phyloP scores from a whole-genome alignment of 2,329 filamentous ascomycete genomes.

The Diaporthe eres region DNA sequence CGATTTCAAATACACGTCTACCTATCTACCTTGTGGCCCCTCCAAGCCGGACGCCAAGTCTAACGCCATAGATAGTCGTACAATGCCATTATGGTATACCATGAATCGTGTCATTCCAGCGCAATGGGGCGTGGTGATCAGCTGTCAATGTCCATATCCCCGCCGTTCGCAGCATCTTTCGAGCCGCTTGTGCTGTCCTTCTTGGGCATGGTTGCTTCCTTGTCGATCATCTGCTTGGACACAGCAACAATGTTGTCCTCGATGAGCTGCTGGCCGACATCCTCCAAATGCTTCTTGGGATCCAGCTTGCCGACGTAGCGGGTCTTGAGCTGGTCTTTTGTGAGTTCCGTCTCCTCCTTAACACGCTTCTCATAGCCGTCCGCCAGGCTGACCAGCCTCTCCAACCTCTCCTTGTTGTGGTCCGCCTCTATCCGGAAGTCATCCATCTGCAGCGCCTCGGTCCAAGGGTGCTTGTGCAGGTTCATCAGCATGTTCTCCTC shows the following conservation, averaged over 20 bases:
- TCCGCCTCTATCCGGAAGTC: slow-evolving; percentile 90
- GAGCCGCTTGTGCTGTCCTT: slow-evolving; percentile 66
- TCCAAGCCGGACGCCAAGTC: slow-evolving; percentile 38
- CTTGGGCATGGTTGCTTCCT: slow-evolving; percentile 93
- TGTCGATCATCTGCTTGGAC: slow-evolving; percentile 99
- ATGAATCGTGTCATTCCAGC: slow-evolving; percentile 36
- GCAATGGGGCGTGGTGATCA: slow-evolving; percentile 54
- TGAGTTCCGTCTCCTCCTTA: slow-evolving; percentile 97
- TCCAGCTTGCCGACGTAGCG: slow-evolving; percentile 99
- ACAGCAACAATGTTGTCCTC: slow-evolving; percentile 99
- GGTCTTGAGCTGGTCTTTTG: slow-evolving; percentile 97
- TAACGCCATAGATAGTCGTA: slow-evolving; percentile 41
- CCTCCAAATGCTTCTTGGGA: slow-evolving; percentile 98
- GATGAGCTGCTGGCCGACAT: slow-evolving; percentile 95
- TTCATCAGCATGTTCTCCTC: slow-evolving; percentile 99
- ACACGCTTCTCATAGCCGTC: slow-evolving; percentile 99
- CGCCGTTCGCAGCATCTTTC: slow-evolving; percentile 67
- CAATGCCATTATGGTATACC: slow-evolving; percentile 43
- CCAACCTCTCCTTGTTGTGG: slow-evolving; percentile 88
- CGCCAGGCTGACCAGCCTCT: slow-evolving; percentile 88
- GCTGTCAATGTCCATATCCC: slow-evolving; percentile 79
- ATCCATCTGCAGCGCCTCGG: slow-evolving; percentile 95
- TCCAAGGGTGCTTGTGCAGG: slow-evolving; percentile 99
- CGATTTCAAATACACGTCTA: slow-evolving; percentile 29
- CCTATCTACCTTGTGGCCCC: slow-evolving; percentile 40